Base-by-base conservation (phyloP, 1,284 basidiomycete species). In the Fereydounia khargensis region DNA sequence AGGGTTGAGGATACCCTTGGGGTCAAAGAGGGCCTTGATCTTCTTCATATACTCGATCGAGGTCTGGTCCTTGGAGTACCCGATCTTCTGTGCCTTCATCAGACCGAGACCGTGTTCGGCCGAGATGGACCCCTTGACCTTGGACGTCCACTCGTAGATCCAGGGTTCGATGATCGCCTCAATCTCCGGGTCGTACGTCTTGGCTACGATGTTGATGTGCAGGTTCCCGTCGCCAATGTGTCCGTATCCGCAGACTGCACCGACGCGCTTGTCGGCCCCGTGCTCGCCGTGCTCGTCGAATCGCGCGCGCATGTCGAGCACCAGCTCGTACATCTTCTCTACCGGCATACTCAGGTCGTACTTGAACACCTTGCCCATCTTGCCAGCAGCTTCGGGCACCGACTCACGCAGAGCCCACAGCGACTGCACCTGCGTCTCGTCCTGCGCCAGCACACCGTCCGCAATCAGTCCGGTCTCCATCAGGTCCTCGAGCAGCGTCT, bases 201-300 rank as follows among this genome's bases (percentile, higher is more conserved):
- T 79, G 0, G 92, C 91, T n/a, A 92, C 83, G 39, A 94, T 83
- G 77, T 99, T 99, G 74, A 99, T 79, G 74, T 99, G 94, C 39
- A 98, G 77, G 71, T 98, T 98, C 11, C 90, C 91, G 78, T 98
- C 94, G 19, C 95, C 94, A 51, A 97, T 86, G 76, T 99, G 95
- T 3, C 95, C 94, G 70, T 91, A 97, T 2, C 94, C 94, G 47
- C 92, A 80, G 5, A 75, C 70, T 16, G 63, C 65, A 32, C 57
- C 61, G 21, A 94, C 87, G 9, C 56, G 53, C 39, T 52, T 49
- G 68, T 85, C 84, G 70, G 85, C 86, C 9, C 85, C 83, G 43
- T 89, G 78, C 18, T 96, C 78, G 1, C 88, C 91, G 57, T 85
- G 84, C 27, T 84, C 83, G 25, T 81, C 77, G 35, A 97, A 79